A percentile compares a stretch with the other conserved stretches of the same genome.
Evolutionary conservation across 257 asterid species (phyloP).

Genomic region (Capsicum pubescens): DNA sequence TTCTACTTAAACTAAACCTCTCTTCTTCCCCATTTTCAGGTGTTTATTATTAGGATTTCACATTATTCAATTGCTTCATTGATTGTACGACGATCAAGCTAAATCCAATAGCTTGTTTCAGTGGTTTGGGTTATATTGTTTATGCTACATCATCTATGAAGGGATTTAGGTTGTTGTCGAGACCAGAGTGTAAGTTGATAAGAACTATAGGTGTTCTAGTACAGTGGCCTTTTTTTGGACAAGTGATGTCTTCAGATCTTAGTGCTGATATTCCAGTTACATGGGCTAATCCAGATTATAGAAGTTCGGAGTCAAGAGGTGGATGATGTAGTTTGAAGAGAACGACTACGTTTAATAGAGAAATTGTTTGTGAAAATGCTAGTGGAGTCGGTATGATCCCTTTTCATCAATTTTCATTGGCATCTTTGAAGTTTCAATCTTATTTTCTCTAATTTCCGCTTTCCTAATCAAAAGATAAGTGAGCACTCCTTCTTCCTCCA

Average conservation of each 20-base stretch:
- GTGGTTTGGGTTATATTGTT: slow-evolving; percentile 47
- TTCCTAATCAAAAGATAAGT: background rate
- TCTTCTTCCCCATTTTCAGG: slow-evolving; percentile 57
- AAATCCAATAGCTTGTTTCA: slow-evolving; percentile 53
- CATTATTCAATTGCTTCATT: slow-evolving; percentile 53
- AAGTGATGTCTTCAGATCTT: slow-evolving; percentile 53
- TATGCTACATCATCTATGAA: slow-evolving; percentile 50
- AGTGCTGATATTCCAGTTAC: slow-evolving; percentile 43
- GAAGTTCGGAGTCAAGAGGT: slow-evolving; percentile 51
- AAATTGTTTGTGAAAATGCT: slow-evolving; percentile 43
- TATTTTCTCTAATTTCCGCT: background rate
- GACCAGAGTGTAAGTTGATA: slow-evolving; percentile 41
- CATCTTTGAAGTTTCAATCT: too few relatives aligned
- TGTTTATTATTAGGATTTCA: slow-evolving; percentile 40
- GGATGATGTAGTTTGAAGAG: slow-evolving; percentile 49
- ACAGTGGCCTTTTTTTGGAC: slow-evolving; percentile 44
- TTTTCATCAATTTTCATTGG: background rate
- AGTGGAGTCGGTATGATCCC: slow-evolving; percentile 39
- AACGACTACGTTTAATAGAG: slow-evolving; percentile 22
- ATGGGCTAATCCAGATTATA: slow-evolving; percentile 55
- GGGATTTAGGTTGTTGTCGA: slow-evolving; percentile 32
- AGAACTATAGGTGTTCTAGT: slow-evolving; percentile 57
- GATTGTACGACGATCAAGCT: slow-evolving; percentile 28
- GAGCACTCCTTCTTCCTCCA: background rate
- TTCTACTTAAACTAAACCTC: slow-evolving; percentile 53